Evolutionary conservation across 2,329 filamentous ascomycete genomes (phyloP), one percentile per base, ranked within the genome.

Genomic region (Fusarium pseudonygamai): DNA sequence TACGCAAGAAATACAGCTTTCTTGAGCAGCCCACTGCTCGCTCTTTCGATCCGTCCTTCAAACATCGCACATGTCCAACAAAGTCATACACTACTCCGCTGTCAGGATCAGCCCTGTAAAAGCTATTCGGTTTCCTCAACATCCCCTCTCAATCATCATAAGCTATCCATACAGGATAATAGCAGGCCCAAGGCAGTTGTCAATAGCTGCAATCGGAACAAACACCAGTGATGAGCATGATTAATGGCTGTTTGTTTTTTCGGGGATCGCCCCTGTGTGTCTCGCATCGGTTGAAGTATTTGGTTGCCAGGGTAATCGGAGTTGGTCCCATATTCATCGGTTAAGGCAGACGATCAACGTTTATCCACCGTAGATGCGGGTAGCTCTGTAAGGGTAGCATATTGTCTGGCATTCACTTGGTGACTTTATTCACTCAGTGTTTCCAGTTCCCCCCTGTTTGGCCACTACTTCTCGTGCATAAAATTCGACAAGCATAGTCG

Each of bases 401-500:
- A 60, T 36, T 50, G 45, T 28, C 49, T 40, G 46, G 39, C 20
- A 26, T 56, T 50, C 46, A 53, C 53, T 58, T 47, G 15, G 39
- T 57, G 50, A 53, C 36, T 67, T 39, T n/a, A 50, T 62, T 71
- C 76, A 78, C 28, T 77, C 76, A 34, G 65, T 64, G 39, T 57
- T 42, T 18, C 60, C 57, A 62, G 73, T 55, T 49, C 61, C 72
- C 18, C 69, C 53, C 59, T 75, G 74, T 58, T 78, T 78, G 7
- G 76, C 74, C 32, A 97, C 89, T 22, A 98, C 92, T 81, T 99
- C 96, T 60, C 96, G 89, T 1, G 95, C 96, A 79, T 98, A 99
- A 79, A 98, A 99, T 79, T 98, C 96, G 22, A 99, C 96, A 18
- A 99, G 87, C 96, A 98, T 98, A 2, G 96, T 99, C 10, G 95